Base-by-base conservation (phyloP, 2,329 filamentous ascomycete species). In the Setomelanomma holmii region DNA sequence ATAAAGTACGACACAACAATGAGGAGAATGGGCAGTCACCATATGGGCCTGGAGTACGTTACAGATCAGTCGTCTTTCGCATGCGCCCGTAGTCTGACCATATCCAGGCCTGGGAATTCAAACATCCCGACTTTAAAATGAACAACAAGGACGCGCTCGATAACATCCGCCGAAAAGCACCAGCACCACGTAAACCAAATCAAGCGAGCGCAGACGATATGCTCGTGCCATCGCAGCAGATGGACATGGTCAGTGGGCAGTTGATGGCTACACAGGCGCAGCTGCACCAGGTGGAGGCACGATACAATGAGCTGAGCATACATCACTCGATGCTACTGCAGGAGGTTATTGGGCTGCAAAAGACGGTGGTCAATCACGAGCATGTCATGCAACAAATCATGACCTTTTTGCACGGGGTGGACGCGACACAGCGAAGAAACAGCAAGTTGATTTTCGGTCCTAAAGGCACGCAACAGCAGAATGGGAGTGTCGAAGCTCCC, bases 61-160 rank as follows among this genome's bases (percentile, higher is more conserved):
- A n/a, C 34, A 11, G 34, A n/a, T n/a, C 34, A 36, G 16, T 36
- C 34, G 44, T 33, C 16, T 24, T n/a, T 21, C 5, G n/a, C 5
- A 21, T 22, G 22, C 38, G 17, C 14, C 34, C 30, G 17, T 35
- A 46, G 24, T 56, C 60, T 69, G 47, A 72, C 52, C 27, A 23
- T 7, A 36, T 16, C 34, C 67, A 95, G 90, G 86, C 89, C 11
- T 96, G 91, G 91, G 95, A 99, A 72, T 99, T 99, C 74, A 96
- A 95, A 73, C 95, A 99, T 69, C 93, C 93, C 11, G 92, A 96
- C 67, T 99, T 99, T 79, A 90, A 92, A 66, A 89, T 90, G 60
- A 93, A 97, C 76, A 96, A 93, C 77, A 97, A 97, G 75, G 92
- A 97, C 71, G 95, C 92, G 40, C 82, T 99, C 41, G 95, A 99